Evolutionary conservation across 139 green algal species (phyloP).

Genomic region (Chlorella ohadii): DNA sequence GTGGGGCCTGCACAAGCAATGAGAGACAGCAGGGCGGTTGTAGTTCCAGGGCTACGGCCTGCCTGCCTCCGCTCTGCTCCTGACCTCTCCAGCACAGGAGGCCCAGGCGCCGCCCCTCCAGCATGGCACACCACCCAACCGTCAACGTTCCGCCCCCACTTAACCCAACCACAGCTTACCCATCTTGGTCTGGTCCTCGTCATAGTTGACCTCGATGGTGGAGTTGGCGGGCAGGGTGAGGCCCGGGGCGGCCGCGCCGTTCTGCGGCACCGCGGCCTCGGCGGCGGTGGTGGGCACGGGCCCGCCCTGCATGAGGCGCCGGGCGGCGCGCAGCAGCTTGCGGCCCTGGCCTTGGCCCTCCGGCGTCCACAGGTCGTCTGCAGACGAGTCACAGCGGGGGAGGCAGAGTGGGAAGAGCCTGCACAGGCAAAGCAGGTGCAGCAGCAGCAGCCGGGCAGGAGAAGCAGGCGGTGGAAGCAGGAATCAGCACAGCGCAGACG

Average conservation of each 20-base stretch:
- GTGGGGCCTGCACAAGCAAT: background rate
- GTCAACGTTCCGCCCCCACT: background rate
- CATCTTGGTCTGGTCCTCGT: slow-evolving; percentile 28
- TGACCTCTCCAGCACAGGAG: too few relatives aligned
- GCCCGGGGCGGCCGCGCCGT: background rate
- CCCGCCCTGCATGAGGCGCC: slow-evolving; percentile 4
- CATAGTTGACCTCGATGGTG: slow-evolving; percentile 15
- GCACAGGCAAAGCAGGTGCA: too few relatives aligned
- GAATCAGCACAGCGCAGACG: too few relatives aligned
- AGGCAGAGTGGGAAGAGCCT: too few relatives aligned
- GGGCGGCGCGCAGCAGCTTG: slow-evolving; percentile 1
- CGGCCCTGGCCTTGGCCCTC: background rate
- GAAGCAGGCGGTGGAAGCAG: too few relatives aligned
- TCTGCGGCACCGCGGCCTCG: background rate
- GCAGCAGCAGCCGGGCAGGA: too few relatives aligned
- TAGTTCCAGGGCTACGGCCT: too few relatives aligned
- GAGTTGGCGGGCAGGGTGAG: slow-evolving; percentile 38
- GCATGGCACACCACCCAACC: background rate
- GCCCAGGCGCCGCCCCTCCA: too few relatives aligned
- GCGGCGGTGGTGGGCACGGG: background rate
- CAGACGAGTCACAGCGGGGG: too few relatives aligned
- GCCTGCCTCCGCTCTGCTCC: too few relatives aligned
- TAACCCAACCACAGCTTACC: background rate
- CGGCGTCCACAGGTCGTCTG: too few relatives aligned
- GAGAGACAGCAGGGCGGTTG: background rate